Base-by-base conservation (phyloP, 371 early-diverging fungal genomes). In the Mucor mucedo region DNA sequence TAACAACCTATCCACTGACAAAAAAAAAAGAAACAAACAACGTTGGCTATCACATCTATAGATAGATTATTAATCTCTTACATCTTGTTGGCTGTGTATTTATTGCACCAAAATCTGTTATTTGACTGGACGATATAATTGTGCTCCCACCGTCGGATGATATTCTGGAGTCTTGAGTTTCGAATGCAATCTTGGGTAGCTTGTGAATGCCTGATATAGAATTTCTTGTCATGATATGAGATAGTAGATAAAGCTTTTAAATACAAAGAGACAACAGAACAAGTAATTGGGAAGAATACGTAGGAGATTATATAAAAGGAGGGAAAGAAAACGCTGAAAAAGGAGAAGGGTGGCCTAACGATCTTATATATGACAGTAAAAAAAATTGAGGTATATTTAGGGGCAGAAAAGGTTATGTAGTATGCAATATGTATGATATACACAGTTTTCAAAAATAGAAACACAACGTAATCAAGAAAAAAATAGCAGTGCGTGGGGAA, bases 81-180 rank as follows among this genome's bases (percentile, higher is more conserved):
- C 58, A 54, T n/a, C 21, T 44, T 16, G 48, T 48, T n/a, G 58
- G 47, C 45, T 52, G 58, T 41, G 57, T 41, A 13, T 52, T 11
- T 28, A 61, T 28, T 16, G 58, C 61, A 27, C 69, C 61, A 39
- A 52, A 21, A 45, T 60, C 60, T 11, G 44, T 32, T 9, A 63
- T 35, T 8, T 44, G 60, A 9, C 52, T 60, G 1, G 16, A 28
- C 2, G 62, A 67, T 9, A 53, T 14, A 14, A 67, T 44, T n/a
- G 68, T 67, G 6, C 62, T 58, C 21, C 8, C 47, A 57, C 62
- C 62, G 30, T 67, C 67, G 9, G 54, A 47, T n/a, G 44, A 11
- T 14, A 38, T 52, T 40, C 39, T 10, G n/a, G 4, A 14, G 6
- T 16, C 45, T 6, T 41, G 32, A 27, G 38, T 44, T 35, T 61